Conservation (phyloP, 805 yeast species). For the Limtongozyma cylindracea region DNA sequence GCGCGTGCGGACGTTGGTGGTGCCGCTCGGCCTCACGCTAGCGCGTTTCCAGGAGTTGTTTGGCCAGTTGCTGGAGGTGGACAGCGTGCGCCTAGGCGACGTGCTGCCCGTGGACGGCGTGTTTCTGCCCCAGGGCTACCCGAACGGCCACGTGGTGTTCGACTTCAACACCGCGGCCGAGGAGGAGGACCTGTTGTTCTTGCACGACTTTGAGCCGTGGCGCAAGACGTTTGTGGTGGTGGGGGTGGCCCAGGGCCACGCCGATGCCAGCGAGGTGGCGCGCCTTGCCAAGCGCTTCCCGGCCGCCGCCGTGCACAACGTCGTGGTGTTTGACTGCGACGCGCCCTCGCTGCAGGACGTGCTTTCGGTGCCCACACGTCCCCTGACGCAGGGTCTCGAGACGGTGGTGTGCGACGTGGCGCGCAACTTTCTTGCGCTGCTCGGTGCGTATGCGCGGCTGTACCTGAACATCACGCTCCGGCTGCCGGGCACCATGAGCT, state of each 20-base stretch:
- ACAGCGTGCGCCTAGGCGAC: conserved; percentile 53
- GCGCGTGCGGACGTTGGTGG: conserved; percentile 34
- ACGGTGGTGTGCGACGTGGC: conserved; percentile 55
- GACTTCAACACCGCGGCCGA: conserved; percentile 20
- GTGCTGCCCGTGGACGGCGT: conserved; percentile 30
- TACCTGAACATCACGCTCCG: conserved; percentile 59
- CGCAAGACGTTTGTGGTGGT: conserved; percentile 46
- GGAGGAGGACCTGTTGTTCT: conserved; percentile 32
- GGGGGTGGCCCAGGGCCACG: conserved; percentile 13
- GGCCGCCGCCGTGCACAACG: conserved; percentile 24
- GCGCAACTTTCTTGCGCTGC: conserved; percentile 28
- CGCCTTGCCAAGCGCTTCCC: conserved; percentile 22
- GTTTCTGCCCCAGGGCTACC: conserved; percentile 72
- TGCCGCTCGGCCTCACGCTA: conserved; percentile 33
- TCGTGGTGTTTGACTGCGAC: conserved; percentile 18
- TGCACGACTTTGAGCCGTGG: conserved; percentile 80
- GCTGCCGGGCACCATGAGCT: conserved; percentile 49
- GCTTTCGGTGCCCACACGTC: conserved; percentile 7
- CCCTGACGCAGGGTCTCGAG: conserved; percentile 13
- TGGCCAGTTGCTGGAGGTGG: conserved; percentile 16
- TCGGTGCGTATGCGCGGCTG: conserved; percentile 48
- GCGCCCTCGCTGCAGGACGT: conserved; percentile 1
- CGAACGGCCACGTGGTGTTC: conserved; percentile 48
- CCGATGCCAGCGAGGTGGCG: background rate
- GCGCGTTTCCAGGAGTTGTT: conserved; percentile 17